These are phyloP conservation scores for Aspergillus sp. DNA, from an alignment of 2,329 filamentous ascomycete genomes.

Conservation along the genomic window DNA sequence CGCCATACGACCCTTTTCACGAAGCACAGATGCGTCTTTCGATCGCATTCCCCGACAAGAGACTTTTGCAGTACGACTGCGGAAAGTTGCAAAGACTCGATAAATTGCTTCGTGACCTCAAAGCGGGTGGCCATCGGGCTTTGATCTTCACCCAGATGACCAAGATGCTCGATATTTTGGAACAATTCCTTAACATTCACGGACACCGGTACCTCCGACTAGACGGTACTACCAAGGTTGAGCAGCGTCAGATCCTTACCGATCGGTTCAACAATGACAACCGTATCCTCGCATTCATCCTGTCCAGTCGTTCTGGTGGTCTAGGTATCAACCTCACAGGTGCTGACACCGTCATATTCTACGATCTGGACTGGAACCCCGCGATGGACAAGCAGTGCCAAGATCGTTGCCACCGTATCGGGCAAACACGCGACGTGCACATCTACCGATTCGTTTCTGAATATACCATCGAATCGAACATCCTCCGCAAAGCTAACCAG, in stretches of 20 bases:
- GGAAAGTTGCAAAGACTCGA: slow-evolving; percentile 93
- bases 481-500: slow-evolving; percentile 92
- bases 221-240: slow-evolving; percentile 94
- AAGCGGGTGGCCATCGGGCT: slow-evolving; percentile 86
- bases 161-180: slow-evolving; percentile 93
- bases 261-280: slow-evolving; percentile 96
- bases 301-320: slow-evolving; percentile 91
- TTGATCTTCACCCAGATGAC: slow-evolving; percentile 99
- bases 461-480: slow-evolving; percentile 97
- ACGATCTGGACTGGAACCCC: slow-evolving; percentile 98
- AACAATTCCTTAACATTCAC: slow-evolving; percentile 97
- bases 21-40: slow-evolving; percentile 88
- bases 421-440: slow-evolving; percentile 94
- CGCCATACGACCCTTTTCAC: slow-evolving; percentile 79
- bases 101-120: slow-evolving; percentile 78
- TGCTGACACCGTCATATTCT: slow-evolving; percentile 97
- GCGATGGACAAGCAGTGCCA: slow-evolving; percentile 99
- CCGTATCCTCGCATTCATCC: slow-evolving; percentile 90
- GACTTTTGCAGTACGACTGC: slow-evolving; percentile 95
- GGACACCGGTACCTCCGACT: slow-evolving; percentile 95
- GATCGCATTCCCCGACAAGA: slow-evolving; percentile 95
- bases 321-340: slow-evolving; percentile 95
- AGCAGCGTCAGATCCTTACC: slow-evolving; percentile 91
- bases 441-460: slow-evolving; percentile 94
- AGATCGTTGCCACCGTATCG: slow-evolving; percentile 94